Percentiles rank a stretch among this genome's conserved stretches.
Evolutionary conservation across 352 stramenopile genomes (phyloP).

Genomic region (Phytophthora tubulina): DNA sequence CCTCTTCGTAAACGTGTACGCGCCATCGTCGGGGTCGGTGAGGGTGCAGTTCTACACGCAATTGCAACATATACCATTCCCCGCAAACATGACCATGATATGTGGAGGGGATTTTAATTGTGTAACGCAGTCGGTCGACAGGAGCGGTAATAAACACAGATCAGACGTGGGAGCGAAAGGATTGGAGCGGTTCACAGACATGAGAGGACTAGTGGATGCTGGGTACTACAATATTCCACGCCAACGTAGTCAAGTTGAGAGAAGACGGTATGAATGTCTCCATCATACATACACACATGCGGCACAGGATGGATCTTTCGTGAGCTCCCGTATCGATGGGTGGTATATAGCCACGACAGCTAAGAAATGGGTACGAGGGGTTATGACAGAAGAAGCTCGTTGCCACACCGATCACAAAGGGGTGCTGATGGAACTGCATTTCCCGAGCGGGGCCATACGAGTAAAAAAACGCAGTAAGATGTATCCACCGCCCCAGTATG

Average conservation of each 20-base stretch:
- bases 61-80: neutral
- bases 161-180: neutral
- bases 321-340: neutral
- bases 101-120: constrained; percentile 4
- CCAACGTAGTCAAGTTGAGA: neutral
- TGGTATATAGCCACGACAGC: neutral
- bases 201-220: constrained; percentile 9
- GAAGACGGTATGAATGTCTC: neutral
- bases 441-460: neutral
- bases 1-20: neutral
- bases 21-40: neutral
- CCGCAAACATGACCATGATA: neutral
- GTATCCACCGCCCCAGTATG: neutral
- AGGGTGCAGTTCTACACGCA: neutral
- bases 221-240: constrained; percentile 8
- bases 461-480: neutral
- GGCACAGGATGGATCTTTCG: neutral
- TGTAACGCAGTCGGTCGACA: neutral
- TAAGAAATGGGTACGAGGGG: neutral
- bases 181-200: neutral
- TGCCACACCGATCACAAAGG: neutral
- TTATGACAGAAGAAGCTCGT: neutral
- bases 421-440: neutral
- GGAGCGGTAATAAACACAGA: neutral
- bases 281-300: constrained; percentile 7